Evolutionary conservation across 495 filamentous ascomycete genomes (phyloP), one percentile per base, ranked within the genome.

Genomic region (Filosporella fistucella): DNA sequence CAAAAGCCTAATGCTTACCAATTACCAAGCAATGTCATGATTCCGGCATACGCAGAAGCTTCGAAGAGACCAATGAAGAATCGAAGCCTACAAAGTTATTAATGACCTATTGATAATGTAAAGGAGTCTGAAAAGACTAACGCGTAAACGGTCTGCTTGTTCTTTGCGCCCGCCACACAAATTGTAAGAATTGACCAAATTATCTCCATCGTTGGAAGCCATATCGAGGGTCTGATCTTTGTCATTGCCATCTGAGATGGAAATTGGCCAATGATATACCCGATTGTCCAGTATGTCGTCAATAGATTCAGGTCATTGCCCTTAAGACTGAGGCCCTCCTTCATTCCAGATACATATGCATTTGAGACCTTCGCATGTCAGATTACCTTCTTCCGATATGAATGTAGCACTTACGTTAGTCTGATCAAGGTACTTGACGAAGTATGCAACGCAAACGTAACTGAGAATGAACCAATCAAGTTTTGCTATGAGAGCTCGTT

Each of bases 351-450:
- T 1, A 80, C 64, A 42, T 72, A 78, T 35, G 72, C 72, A 66
- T 74, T 75, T 56, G 39, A 78, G 77, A 45, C 81, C 77, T 3
- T 81, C 64, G 29, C 75, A 70, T 45, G 80, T 81, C 56, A 76
- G 71, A 45, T 80, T 80, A 53, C 80, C 80, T 0, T 74, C 75
- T 8, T 41, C 45, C 4, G 39, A 45, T 0, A 50, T 26, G 22
- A 45, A 55, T 21, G 52, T 40, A 41, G 45, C 50, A 21, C 73
- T 79, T 34, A 83, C 66, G 41, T 83, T 83, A 4, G 72, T 55
- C 42, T 80, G 79, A 47, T 83, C 77, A 5, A 83, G 65, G 23
- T 78, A 71, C 48, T 82, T 83, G 60, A 80, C 74, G 48, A 83
- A 81, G 20, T 40, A 40, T 49, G 41, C 45, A 6, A 54, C 12